Evolutionary conservation across 2,329 filamentous ascomycete species (phyloP).

Genomic region (Trichoderma polysporum): DNA sequence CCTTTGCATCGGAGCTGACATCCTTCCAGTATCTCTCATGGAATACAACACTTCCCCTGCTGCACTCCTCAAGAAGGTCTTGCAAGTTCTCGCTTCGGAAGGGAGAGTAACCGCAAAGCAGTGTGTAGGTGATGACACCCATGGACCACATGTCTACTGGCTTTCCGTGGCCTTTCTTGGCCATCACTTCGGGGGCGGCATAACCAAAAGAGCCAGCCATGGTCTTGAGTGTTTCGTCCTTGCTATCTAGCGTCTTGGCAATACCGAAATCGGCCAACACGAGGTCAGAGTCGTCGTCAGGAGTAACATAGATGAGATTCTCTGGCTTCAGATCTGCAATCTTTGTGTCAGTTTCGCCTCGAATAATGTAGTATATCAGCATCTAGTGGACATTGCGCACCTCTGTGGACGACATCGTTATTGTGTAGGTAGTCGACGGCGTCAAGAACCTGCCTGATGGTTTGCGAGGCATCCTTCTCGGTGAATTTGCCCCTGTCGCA

Average conservation of each 20-base stretch:
- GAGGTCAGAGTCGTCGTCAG: conserved; percentile 71
- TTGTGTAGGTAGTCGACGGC: conserved; percentile 93
- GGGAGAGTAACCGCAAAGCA: conserved; percentile 96
- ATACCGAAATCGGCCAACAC: conserved; percentile 98
- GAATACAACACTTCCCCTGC: conserved; percentile 79
- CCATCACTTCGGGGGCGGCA: conserved; percentile 96
- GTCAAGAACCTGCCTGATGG: conserved; percentile 88
- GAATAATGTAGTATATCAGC: background rate
- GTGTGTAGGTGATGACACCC: conserved; percentile 96
- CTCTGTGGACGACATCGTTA: conserved; percentile 94
- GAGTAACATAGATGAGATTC: conserved; percentile 90
- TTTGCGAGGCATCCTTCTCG: conserved; percentile 94
- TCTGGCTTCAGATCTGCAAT: conserved; percentile 88
- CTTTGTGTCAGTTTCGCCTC: background rate
- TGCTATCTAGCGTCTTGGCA: conserved; percentile 92
- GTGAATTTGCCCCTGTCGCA: conserved; percentile 98
- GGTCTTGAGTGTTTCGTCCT: conserved; percentile 88
- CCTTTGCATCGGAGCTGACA: conserved; percentile 91
- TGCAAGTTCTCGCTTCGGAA: conserved; percentile 93
- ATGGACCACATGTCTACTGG: conserved; percentile 99
- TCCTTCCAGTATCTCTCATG: conserved; percentile 99
- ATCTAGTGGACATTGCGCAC: conserved; percentile 44
- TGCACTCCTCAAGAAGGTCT: conserved; percentile 94
- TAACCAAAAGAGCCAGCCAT: conserved; percentile 99
- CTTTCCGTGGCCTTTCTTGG: conserved; percentile 96